Evolutionary conservation across 2,329 filamentous ascomycete genomes (phyloP).

Genomic region (Trichoderma endophyticum): DNA sequence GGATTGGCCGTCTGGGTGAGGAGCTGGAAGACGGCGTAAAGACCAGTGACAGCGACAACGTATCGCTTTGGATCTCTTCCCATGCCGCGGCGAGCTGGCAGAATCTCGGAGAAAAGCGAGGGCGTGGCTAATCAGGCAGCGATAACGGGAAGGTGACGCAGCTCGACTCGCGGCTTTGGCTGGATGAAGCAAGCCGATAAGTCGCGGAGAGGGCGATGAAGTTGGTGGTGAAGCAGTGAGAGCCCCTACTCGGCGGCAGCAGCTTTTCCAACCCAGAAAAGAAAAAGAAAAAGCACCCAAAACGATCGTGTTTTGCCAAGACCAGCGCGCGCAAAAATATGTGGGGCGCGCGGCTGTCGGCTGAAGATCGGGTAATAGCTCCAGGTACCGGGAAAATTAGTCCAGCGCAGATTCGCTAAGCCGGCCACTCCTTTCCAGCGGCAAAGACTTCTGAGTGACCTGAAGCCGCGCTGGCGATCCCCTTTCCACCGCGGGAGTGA

Average conservation of each 20-base stretch:
- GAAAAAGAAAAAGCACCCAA: not conserved
- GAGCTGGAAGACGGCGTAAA: conserved; percentile 39
- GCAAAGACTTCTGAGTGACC: not conserved
- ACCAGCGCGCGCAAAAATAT: not conserved
- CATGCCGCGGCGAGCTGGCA: conserved; percentile 26
- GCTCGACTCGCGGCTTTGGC: not conserved
- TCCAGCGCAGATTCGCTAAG: not conserved
- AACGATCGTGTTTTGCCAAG: not conserved
- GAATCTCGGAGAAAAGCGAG: not conserved
- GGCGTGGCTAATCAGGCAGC: not conserved
- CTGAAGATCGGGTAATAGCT: conserved; percentile 4
- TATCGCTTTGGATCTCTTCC: conserved; percentile 39
- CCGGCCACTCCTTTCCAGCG: conserved; percentile 9
- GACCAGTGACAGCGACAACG: conserved; percentile 32
- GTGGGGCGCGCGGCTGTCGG: conserved; percentile 15
- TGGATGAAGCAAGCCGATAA: not conserved
- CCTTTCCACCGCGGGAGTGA: not conserved
- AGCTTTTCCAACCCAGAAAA: not conserved
- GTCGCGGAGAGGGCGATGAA: not conserved
- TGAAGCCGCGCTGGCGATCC: conserved; percentile 8
- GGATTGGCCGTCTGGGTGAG: conserved; percentile 35
- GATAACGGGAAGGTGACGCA: not conserved
- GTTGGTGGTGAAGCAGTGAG: not conserved
- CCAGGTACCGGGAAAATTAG: not conserved
- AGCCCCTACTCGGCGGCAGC: conserved; percentile 1